These are phyloP conservation scores for Picea abies DNA, from an alignment of 83 land plant species.

Conservation along the genomic window DNA sequence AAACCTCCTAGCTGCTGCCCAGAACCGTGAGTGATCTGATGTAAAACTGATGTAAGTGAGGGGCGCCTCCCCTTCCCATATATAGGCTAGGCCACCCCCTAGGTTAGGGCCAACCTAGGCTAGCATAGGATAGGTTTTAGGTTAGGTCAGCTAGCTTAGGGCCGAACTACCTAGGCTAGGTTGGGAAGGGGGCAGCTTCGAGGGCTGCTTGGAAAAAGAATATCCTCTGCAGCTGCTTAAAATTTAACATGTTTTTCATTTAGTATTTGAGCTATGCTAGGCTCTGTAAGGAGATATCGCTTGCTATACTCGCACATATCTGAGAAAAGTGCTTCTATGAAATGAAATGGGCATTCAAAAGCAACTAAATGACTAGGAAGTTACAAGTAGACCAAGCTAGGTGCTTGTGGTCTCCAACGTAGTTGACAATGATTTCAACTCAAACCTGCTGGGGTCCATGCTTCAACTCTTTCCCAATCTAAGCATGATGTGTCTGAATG, in stretches of 20 bases:
- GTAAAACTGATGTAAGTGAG: too few species aligned
- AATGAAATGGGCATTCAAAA: neutral
- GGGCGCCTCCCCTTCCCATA: too few species aligned
- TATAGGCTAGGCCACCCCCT: too few species aligned
- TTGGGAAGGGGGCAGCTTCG: too few species aligned
- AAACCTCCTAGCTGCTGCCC: too few species aligned
- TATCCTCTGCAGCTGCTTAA: too few species aligned
- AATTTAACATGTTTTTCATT: neutral
- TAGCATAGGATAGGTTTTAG: too few species aligned
- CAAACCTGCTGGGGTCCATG: neutral
- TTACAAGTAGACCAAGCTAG: neutral
- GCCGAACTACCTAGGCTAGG: too few species aligned
- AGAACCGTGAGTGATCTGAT: too few species aligned
- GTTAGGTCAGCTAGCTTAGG: too few species aligned
- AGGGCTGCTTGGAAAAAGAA: too few species aligned
- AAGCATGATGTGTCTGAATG: neutral
- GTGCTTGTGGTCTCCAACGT: neutral
- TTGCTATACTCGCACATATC: neutral
- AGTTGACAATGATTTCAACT: constrained; percentile 1
- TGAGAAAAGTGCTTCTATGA: neutral
- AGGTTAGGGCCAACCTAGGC: too few species aligned
- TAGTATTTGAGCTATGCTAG: neutral
- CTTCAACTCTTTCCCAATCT: neutral
- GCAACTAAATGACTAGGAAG: neutral
- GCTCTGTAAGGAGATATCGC: neutral